A percentile compares a stretch with the other conserved stretches of the same genome.
These are phyloP conservation scores for Grammothele lineata DNA, from an alignment of 768 basidiomycete species.

Conservation along the genomic window DNA sequence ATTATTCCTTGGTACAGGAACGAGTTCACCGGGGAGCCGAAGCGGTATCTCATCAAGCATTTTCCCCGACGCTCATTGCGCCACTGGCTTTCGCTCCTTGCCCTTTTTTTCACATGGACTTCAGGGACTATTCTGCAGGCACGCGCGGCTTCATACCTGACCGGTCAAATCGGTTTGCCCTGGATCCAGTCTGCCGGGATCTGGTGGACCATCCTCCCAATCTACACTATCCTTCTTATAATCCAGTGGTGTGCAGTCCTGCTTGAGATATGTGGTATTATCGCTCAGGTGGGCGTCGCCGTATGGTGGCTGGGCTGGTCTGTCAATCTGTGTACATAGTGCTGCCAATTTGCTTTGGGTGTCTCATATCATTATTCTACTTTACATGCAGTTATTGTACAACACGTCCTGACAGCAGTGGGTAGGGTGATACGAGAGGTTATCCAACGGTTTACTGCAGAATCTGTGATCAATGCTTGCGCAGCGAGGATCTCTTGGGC, in stretches of 20 bases:
- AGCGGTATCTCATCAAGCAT: conserved; percentile 54
- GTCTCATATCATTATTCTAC: conserved; percentile 13
- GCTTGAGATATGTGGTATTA: conserved; percentile 53
- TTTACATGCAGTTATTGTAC: conserved; percentile 9
- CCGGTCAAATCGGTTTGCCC: conserved; percentile 47
- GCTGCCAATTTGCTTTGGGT: conserved; percentile 7
- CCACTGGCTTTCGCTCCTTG: conserved; percentile 62
- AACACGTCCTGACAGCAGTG: background rate
- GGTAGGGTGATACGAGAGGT: no score
- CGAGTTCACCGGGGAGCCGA: conserved; percentile 76
- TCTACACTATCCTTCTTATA: conserved; percentile 59
- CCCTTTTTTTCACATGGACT: conserved; percentile 48
- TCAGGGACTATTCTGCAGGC: conserved; percentile 49
- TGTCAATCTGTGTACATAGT: conserved; percentile 43
- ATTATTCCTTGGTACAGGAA: conserved; percentile 81
- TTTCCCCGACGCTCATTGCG: conserved; percentile 60
- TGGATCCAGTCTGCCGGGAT: conserved; percentile 59
- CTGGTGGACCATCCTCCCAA: conserved; percentile 58
- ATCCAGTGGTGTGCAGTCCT: conserved; percentile 66
- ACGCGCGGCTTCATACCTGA: conserved; percentile 54
- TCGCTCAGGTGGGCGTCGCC: conserved; percentile 54
- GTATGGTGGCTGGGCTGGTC: conserved; percentile 79
- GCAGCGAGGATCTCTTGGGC: no score
- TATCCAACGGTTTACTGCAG: no score
- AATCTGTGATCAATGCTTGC: no score